Evolutionary conservation across 2,329 filamentous ascomycete species (phyloP), one percentile per base, ranked within the genome.

Genomic region (Boeremia exigua): DNA sequence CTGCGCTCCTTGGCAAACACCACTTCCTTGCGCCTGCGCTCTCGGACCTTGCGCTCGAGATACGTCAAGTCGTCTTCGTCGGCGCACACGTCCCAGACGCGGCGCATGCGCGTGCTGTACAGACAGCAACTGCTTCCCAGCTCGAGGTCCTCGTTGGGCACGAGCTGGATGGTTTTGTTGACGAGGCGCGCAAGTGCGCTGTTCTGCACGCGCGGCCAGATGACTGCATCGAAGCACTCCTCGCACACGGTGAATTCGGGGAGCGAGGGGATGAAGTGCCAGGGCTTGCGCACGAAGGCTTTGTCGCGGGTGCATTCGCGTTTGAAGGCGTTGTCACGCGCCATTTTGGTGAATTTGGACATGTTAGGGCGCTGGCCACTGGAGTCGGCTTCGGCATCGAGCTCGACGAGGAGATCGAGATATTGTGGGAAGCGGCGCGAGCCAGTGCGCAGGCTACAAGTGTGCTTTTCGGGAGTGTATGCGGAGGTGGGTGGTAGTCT

Each of bases 211-310:
- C 86, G 79, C 0, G 92, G 92, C 75, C 84, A 86, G n/a, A 96
- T 85, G 0, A 91, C 84, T 19, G 91, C 87, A 14, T 91, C 85
- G 71, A 90, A 96, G 74, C 93, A 98, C 74, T 94, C 91, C 61
- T 90, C 86, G 75, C 93, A 98, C 4, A 96, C 88, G 0, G 89
- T 92, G 66, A 96, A 86, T 43, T 92, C 85, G 0, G 89, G 90
- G 0, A 96, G 78, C 12, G 84, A 81, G 0, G 89, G 86, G 73
- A 96, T 91, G 51, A 84, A 87, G 73, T 96, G 88, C 93, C 93
- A 97, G 34, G 82, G 79, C 11, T 81, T 83, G 50, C 86, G 82
- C n/a, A 80, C 74, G 2, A 89, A 75, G 4, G 86, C 80, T n/a
- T 81, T 83, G 69, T 90, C 86, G 30, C 86, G 82, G 17, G 80